Conservation (phyloP, 1,284 basidiomycete genomes). For the Trichosporon sp. region DNA sequence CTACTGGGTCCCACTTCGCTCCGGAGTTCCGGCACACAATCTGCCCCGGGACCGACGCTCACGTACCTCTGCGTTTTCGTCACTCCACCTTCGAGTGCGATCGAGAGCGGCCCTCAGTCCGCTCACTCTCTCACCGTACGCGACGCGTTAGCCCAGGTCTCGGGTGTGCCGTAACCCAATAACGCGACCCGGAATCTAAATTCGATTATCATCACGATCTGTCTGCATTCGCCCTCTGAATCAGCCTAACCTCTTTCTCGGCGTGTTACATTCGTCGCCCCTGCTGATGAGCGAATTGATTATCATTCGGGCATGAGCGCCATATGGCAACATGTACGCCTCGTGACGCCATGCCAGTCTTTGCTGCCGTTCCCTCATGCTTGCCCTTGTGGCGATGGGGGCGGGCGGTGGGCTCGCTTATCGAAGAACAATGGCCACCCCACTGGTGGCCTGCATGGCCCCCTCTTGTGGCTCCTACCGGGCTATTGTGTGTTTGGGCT, state of each 20-base stretch:
- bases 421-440: background rate
- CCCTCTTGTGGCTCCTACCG: background rate
- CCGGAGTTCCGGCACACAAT: background rate
- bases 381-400: background rate
- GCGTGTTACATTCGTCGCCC: background rate
- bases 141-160: background rate
- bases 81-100: background rate
- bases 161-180: constrained; percentile 8
- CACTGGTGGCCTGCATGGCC: background rate
- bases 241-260: background rate
- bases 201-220: background rate
- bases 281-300: constrained; percentile 1
- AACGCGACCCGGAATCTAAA: constrained; percentile 5
- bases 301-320: background rate
- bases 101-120: too few relatives aligned
- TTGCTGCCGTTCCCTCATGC: background rate
- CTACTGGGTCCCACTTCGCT: background rate
- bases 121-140: background rate
- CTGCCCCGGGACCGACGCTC: background rate
- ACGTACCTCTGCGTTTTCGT: background rate
- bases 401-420: background rate
- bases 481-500: background rate
- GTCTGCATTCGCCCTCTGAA: background rate
- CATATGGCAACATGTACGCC: background rate
- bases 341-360: background rate